Conservation (phyloP, 495 filamentous ascomycete genomes). For the Emericellopsis terricola region DNA sequence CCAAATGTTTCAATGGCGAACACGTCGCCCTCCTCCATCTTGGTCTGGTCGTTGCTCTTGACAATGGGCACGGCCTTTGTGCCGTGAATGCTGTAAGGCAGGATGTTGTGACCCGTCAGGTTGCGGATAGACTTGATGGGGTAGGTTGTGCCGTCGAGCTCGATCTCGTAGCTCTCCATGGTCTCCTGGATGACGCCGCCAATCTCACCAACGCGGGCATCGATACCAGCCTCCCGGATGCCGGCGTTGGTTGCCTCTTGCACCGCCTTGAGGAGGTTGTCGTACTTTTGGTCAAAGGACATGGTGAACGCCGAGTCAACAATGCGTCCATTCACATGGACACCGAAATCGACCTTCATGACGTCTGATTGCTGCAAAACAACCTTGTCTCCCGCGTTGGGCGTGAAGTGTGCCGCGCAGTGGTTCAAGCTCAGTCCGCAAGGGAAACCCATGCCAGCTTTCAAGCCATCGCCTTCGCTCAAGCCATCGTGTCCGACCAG, state of each 20-base stretch:
- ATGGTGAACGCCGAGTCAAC: conserved; percentile 89
- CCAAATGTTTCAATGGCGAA: conserved; percentile 93
- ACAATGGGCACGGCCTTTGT: conserved; percentile 80
- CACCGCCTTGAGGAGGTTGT: conserved; percentile 64
- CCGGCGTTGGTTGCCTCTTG: conserved; percentile 80
- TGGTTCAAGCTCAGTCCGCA: conserved; percentile 76
- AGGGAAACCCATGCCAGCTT: conserved; percentile 79
- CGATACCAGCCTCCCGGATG: conserved; percentile 68
- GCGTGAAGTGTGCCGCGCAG: conserved; percentile 77
- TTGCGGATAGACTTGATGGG: conserved; percentile 78
- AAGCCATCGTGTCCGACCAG: conserved; percentile 62
- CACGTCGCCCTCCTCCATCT: conserved; percentile 89
- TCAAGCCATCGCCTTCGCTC: conserved; percentile 58
- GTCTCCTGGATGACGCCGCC: conserved; percentile 64
- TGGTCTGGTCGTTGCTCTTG: conserved; percentile 59
- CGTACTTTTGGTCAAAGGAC: conserved; percentile 71
- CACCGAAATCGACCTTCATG: conserved; percentile 86
- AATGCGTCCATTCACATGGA: conserved; percentile 79
- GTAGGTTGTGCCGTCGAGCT: conserved; percentile 56
- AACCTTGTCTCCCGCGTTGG: conserved; percentile 81
- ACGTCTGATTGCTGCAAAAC: conserved; percentile 67
- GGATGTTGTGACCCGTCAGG: conserved; percentile 78
- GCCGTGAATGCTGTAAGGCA: conserved; percentile 75
- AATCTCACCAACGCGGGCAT: conserved; percentile 61
- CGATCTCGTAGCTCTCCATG: conserved; percentile 81